Base-by-base conservation (phyloP, 1,139 yeast species). In the Blastobotrys capitulatus region DNA sequence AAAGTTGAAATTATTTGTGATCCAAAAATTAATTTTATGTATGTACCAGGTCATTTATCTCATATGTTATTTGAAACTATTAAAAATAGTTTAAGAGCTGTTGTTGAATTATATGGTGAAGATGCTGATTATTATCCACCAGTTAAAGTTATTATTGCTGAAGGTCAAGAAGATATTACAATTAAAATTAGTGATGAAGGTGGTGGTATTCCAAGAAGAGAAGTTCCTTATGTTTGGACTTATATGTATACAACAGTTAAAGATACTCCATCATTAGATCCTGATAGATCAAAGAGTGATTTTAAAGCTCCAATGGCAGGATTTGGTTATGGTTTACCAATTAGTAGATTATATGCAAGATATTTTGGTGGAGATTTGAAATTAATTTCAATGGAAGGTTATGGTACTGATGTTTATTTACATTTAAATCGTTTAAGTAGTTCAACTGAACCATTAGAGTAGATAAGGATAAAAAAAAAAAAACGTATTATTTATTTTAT, bases 231-330 rank as follows among this genome's bases (percentile, higher is more conserved):
- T 54, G 86, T 88, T 44, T 88, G 96, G 96, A 87, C 96, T 0
- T 88, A 88, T 64, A 76, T 89, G 66, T 88, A 88, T 68, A 88
- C 96, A 6, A 86, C 96, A 0, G 95, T 90, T 46, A 79, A 81
- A 60, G 78, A 82, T 54, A 79, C 86, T 9, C 92, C 92, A 1
- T 68, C 84, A 47, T 69, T 84, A 49, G 90, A 84, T 52, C 77
- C 82, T 0, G 85, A 79, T 52, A 61, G 68, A 41, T 59, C 65
- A 41, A 57, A 62, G 41, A 72, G 78, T 29, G 82, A 82, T 51
- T 83, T 82, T 67, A 80, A 80, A 65, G 95, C 96, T 1, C 97
- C 96, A 50, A 84, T 88, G 87, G 96, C 96, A 44, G 97, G 96
- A 0, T 85, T 86, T 60, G 96, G 96, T 37, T 90, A 88, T 62